Evolutionary conservation across 352 stramenopile species (phyloP), one percentile per base, ranked within the genome.

Genomic region (Globisporangium radiosum): DNA sequence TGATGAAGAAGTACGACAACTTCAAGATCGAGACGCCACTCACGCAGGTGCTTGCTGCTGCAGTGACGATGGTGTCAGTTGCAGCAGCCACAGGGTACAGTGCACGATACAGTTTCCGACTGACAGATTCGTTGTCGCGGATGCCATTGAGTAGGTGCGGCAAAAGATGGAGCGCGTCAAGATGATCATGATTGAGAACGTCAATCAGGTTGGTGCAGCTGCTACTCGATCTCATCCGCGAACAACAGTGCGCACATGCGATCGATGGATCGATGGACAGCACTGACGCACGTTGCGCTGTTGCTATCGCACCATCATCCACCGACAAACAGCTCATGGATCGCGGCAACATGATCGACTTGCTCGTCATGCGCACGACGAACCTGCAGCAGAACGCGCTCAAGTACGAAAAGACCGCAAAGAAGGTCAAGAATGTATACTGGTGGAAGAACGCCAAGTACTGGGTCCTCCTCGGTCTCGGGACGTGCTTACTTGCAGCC

Each of bases 101-200:
- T 33, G 25, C 25, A 33, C 25, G 25, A 33, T 33, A 33, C 25
- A 33, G 25, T 33, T 25, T 33, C 2, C 2, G 25, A 33, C 25
- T 33, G 25, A 33, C 25, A 33, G 25, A 33, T 33, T 3, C 25
- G 25, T 33, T 33, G 25, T 33, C 25, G 2, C 25, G 25, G 25
- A 33, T 33, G 38, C 6, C 9, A 45, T 33, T 17, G 14, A 36
- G 7, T 42, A 74, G 38, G 86, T 98, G 33, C 92, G 97, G 48
- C 87, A 91, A 66, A 97, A 99, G 78, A 97, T 99, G 79, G 97
- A 99, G 64, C 88, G 97, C 54, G 91, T 99, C 47, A 99, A 99
- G 68, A 96, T 93, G 66, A 85, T 98, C 52, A 99, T 99, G 93
- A 94, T 99, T 25, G 88, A 99, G 47, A 99, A 99, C 69, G 97